Evolutionary conservation across 2,329 filamentous ascomycete genomes (phyloP).

Genomic region (Fonsecaea pedrosoi): DNA sequence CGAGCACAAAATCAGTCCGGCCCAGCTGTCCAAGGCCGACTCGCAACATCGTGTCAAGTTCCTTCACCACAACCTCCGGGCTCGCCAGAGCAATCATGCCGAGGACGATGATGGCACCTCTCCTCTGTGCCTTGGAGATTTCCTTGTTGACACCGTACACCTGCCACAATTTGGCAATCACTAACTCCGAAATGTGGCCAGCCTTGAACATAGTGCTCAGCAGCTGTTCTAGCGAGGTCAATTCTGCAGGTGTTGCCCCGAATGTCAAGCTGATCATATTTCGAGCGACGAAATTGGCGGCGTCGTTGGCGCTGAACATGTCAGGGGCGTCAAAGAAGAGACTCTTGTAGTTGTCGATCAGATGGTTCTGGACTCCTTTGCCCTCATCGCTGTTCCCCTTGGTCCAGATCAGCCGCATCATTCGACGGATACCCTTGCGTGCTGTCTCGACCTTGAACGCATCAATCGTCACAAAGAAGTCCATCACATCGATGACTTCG

Average conservation of each 20-base stretch:
- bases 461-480: slow-evolving; percentile 94
- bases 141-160: slow-evolving; percentile 95
- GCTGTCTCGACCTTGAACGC: slow-evolving; percentile 96
- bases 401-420: slow-evolving; percentile 98
- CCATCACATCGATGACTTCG: slow-evolving; percentile 98
- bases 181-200: slow-evolving; percentile 81
- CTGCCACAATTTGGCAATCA: slow-evolving; percentile 93
- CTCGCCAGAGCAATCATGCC: slow-evolving; percentile 95
- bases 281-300: slow-evolving; percentile 91
- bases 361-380: slow-evolving; percentile 93
- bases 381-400: slow-evolving; percentile 99
- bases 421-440: slow-evolving; percentile 87
- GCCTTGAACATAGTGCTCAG: slow-evolving; percentile 98
- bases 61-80: slow-evolving; percentile 89
- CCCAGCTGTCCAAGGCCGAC: slow-evolving; percentile 86
- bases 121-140: slow-evolving; percentile 86
- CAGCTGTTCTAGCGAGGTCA: slow-evolving; percentile 93
- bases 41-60: slow-evolving; percentile 92
- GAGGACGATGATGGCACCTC: slow-evolving; percentile 92
- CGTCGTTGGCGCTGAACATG: slow-evolving; percentile 83
- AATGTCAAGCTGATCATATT: slow-evolving; percentile 99
- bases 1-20: slow-evolving; percentile 80
- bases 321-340: slow-evolving; percentile 96
- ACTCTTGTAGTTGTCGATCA: slow-evolving; percentile 95
- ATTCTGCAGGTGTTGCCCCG: slow-evolving; percentile 88